Evolutionary conservation across 495 filamentous ascomycete genomes (phyloP).

Genomic region (Hyphodiscus hymeniophilus): DNA sequence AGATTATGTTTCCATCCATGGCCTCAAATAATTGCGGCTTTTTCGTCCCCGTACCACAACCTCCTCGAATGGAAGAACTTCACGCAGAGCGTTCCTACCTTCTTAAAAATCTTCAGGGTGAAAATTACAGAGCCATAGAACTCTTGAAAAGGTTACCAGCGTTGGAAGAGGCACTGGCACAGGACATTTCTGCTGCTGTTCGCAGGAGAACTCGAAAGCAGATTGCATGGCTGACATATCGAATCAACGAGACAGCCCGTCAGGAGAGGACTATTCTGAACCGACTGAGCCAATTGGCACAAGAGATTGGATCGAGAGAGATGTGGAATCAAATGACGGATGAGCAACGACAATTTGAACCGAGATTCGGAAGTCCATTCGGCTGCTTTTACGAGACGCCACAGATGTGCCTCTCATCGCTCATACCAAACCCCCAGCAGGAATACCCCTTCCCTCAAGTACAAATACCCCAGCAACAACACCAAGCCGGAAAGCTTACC

Average conservation of each 20-base stretch:
- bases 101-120: conserved; percentile 27
- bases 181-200: conserved; percentile 17
- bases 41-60: neutral
- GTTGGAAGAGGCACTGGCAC: conserved; percentile 6
- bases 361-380: no score
- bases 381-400: no score
- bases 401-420: no score
- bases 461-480: neutral
- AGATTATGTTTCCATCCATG: no score
- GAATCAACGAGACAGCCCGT: conserved; percentile 28
- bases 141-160: conserved; percentile 24
- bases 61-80: conserved; percentile 20
- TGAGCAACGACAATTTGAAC: conserved; percentile 5
- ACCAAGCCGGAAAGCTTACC: neutral
- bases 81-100: conserved; percentile 34
- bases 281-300: conserved; percentile 33
- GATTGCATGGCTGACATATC: conserved; percentile 22
- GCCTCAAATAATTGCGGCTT: neutral
- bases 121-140: conserved; percentile 25
- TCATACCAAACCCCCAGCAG: neutral
- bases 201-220: conserved; percentile 18
- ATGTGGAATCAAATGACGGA: conserved; percentile 26
- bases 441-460: neutral
- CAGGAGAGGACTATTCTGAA: conserved; percentile 33
- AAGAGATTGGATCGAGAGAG: conserved; percentile 33